Percentiles rank a stretch among this genome's conserved stretches.
Conservation (phyloP, 176 grass and related monocot genomes). For the Eleusine indica region DNA sequence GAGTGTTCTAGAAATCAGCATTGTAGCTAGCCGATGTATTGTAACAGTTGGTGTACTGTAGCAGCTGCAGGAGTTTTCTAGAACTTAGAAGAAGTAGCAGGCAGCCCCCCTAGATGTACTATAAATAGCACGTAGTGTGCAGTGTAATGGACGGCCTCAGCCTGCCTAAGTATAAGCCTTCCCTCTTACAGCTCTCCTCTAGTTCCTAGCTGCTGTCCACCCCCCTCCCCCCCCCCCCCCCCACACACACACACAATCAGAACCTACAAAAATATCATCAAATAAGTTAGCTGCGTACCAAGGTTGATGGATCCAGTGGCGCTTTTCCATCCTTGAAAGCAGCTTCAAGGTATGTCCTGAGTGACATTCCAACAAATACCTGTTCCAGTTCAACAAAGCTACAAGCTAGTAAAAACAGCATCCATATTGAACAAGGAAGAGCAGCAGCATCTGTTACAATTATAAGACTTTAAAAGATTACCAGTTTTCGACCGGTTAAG, state of each 20-base stretch:
- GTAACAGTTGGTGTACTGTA: too few species aligned
- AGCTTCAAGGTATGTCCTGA: slow-evolving; percentile 97
- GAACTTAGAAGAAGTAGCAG: too few species aligned
- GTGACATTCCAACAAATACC: slow-evolving; percentile 98
- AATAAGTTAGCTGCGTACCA: slow-evolving; percentile 65
- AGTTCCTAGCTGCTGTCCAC: too few species aligned
- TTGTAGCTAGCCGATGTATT: too few species aligned
- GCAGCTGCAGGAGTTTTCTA: too few species aligned
- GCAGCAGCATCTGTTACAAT: slow-evolving; percentile 9
- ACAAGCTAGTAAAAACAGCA: slow-evolving; percentile 36
- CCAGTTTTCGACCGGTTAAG: slow-evolving; percentile 89
- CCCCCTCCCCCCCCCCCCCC: too few species aligned
- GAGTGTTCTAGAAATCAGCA: too few species aligned
- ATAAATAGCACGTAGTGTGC: too few species aligned
- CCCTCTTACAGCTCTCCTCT: too few species aligned
- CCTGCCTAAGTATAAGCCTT: too few species aligned
- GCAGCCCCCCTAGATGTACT: too few species aligned
- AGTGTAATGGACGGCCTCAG: too few species aligned
- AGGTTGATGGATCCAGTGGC: slow-evolving; percentile 98
- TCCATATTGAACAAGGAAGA: slow-evolving; percentile 21
- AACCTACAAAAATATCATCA: not conserved
- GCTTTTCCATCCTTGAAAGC: slow-evolving; percentile 99
- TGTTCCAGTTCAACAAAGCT: slow-evolving; percentile 54
- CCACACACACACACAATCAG: not conserved
- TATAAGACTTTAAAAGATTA: slow-evolving; percentile 42